A percentile compares a stretch with the other conserved stretches of the same genome.
Evolutionary conservation across 257 asterid species (phyloP).

Genomic region (Solanum microdontum): DNA sequence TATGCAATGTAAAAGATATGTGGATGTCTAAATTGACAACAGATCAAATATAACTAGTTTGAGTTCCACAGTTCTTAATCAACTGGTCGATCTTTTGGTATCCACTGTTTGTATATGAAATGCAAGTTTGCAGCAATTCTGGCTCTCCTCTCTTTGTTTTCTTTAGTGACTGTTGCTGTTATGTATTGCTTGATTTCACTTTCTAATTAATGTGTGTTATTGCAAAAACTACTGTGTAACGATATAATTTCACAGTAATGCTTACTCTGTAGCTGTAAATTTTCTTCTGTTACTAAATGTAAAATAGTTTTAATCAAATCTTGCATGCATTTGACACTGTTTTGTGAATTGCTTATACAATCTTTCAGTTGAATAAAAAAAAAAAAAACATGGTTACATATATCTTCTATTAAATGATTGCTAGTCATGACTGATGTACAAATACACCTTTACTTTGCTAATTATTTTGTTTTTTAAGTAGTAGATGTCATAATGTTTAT

Average conservation of each 20-base stretch:
- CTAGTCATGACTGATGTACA: neutral
- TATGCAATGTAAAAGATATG: conserved; percentile 45
- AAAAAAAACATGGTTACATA: neutral
- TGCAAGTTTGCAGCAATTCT: neutral
- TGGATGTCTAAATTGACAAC: neutral
- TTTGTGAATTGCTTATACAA: neutral
- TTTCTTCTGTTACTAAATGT: neutral
- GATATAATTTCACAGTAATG: neutral
- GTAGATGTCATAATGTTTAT: neutral
- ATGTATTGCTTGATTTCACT: neutral
- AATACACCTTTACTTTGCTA: neutral
- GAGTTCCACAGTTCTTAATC: neutral
- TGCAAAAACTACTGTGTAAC: neutral
- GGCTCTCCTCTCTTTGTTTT: neutral
- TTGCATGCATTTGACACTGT: neutral
- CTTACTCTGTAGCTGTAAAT: neutral
- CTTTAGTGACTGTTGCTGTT: neutral
- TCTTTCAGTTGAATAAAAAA: neutral
- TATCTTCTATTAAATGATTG: neutral
- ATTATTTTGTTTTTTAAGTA: neutral
- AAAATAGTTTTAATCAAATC: neutral
- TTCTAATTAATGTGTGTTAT: neutral
- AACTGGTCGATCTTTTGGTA: neutral
- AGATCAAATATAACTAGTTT: neutral
- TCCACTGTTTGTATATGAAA: neutral